These are phyloP conservation scores for Suillus weaverae DNA, from an alignment of 768 basidiomycete species.

Conservation along the genomic window DNA sequence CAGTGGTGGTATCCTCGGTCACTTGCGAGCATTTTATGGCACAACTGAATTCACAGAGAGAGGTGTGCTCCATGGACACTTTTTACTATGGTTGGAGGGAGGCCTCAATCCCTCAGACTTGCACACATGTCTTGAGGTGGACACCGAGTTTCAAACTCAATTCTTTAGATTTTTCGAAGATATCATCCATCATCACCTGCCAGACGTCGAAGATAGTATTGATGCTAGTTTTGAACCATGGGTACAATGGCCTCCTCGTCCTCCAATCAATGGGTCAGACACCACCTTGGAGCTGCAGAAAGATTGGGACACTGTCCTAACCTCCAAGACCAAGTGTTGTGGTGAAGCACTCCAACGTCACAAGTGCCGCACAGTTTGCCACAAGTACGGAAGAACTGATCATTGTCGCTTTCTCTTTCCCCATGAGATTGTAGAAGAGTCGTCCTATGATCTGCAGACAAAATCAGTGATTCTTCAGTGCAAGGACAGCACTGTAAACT, in stretches of 20 bases:
- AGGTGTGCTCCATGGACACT: slow-evolving; percentile 32
- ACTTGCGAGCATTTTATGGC: slow-evolving; percentile 30
- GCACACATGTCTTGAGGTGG: slow-evolving; percentile 18
- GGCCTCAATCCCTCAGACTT: slow-evolving; percentile 33
- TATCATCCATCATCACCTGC: slow-evolving; percentile 32
- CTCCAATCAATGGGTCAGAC: no score
- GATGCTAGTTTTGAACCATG: slow-evolving; percentile 24
- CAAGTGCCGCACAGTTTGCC: slow-evolving; percentile 15
- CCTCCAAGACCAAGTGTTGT: slow-evolving; percentile 16
- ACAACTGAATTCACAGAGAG: slow-evolving; percentile 26
- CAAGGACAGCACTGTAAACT: no score
- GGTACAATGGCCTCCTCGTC: slow-evolving; percentile 25
- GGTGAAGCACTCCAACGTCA: slow-evolving; percentile 26
- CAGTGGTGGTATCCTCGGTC: slow-evolving; percentile 34
- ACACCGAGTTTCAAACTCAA: neutral
- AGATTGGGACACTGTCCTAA: no score
- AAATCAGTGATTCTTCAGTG: slow-evolving; percentile 37
- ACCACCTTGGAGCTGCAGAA: no score
- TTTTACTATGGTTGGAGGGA: slow-evolving; percentile 32
- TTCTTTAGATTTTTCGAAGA: slow-evolving; percentile 35
- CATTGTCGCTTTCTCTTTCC: slow-evolving; percentile 35
- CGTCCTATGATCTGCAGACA: slow-evolving; percentile 28
- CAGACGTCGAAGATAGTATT: slow-evolving; percentile 21
- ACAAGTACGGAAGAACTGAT: no score
- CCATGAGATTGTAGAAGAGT: slow-evolving; percentile 30